Evolutionary conservation across 306 rosid species (phyloP).

Genomic region (Prosopis cineraria): DNA sequence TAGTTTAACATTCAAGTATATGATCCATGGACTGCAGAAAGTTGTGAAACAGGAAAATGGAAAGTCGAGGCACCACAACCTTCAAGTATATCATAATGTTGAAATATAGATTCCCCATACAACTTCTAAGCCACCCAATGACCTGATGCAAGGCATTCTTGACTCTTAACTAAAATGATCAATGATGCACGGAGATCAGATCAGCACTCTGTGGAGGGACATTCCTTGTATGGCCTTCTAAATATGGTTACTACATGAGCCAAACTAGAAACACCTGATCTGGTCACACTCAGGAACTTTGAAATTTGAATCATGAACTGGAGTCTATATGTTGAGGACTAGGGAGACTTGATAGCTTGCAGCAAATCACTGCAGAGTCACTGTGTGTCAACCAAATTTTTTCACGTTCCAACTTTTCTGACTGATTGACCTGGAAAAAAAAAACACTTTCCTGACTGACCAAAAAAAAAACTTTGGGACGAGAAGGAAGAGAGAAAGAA

Average conservation of each 20-base stretch:
- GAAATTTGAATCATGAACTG: not conserved
- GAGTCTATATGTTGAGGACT: not conserved
- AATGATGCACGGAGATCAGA: not conserved
- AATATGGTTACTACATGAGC: not conserved
- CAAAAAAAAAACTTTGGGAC: too few relatives aligned
- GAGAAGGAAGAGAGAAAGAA: not conserved
- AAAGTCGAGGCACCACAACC: slow-evolving; percentile 2
- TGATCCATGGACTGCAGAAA: slow-evolving; percentile 69
- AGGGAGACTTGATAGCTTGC: not conserved
- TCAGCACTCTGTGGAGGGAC: not conserved
- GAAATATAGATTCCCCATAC: not conserved
- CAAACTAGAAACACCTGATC: not conserved
- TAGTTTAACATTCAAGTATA: slow-evolving; percentile 62
- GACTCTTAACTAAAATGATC: not conserved
- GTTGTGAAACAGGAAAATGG: slow-evolving; percentile 33
- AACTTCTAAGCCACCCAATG: not conserved
- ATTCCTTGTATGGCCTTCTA: not conserved
- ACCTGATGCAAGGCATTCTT: not conserved
- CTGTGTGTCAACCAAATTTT: not conserved
- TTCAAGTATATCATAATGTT: slow-evolving; percentile 13
- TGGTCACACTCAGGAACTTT: not conserved
- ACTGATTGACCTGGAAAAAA: too few relatives aligned
- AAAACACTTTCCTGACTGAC: too few relatives aligned
- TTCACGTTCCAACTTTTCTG: not conserved
- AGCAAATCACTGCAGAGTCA: not conserved